Conservation (phyloP, 1,284 basidiomycete species). For the Marasmius sp. region DNA sequence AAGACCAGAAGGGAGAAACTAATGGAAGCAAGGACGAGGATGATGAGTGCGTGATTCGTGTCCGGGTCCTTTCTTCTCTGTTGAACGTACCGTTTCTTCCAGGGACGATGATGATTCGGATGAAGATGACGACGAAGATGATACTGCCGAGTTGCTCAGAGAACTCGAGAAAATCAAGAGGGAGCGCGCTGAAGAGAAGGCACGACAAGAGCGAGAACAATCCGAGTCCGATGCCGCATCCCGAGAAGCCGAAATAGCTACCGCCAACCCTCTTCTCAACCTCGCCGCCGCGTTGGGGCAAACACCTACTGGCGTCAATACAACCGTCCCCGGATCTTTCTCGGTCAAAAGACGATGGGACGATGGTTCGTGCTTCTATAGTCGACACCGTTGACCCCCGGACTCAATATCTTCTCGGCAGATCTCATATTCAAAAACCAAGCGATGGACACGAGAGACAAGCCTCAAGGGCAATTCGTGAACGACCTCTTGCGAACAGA, state of each 20-base stretch:
- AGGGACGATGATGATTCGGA: slow-evolving; percentile 42
- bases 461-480: slow-evolving; percentile 80
- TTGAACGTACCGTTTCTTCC: neutral
- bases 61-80: neutral
- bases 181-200: slow-evolving; percentile 91
- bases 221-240: slow-evolving; percentile 62
- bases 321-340: slow-evolving; percentile 80
- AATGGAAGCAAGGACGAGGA: slow-evolving; percentile 30
- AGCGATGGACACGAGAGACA: slow-evolving; percentile 67
- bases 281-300: slow-evolving; percentile 85
- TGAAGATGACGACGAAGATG: slow-evolving; percentile 76
- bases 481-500: slow-evolving; percentile 91
- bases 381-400: neutral
- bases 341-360: slow-evolving; percentile 94
- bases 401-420: slow-evolving; percentile 25
- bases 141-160: slow-evolving; percentile 88
- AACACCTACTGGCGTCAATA: slow-evolving; percentile 62
- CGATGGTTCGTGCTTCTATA: slow-evolving; percentile 59
- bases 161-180: slow-evolving; percentile 95
- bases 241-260: slow-evolving; percentile 82
- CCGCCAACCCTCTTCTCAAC: slow-evolving; percentile 84
- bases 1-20: slow-evolving; percentile 39
- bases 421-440: slow-evolving; percentile 98
- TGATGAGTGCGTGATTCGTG: slow-evolving; percentile 45
- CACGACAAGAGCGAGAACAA: slow-evolving; percentile 75